A percentile compares a stretch with the other conserved stretches of the same genome.
Conservation (phyloP, 2,329 filamentous ascomycete species). For the Cadophora gregata region DNA sequence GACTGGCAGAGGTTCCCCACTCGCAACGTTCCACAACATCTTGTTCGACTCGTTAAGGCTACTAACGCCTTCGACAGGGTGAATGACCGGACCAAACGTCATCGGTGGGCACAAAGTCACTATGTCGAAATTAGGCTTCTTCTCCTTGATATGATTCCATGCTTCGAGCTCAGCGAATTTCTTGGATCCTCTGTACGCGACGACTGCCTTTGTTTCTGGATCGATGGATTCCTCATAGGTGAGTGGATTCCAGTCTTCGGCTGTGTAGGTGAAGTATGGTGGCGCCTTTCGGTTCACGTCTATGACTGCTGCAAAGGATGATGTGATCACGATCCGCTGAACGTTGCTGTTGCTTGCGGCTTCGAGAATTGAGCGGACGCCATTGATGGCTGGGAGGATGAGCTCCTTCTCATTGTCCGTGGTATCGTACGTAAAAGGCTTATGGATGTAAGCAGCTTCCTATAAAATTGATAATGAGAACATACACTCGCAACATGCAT, state of each 20-base stretch:
- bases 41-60: slow-evolving; percentile 74
- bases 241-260: slow-evolving; percentile 60
- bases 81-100: slow-evolving; percentile 64
- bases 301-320: slow-evolving; percentile 66
- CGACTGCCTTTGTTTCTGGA: slow-evolving; percentile 46
- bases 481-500: slow-evolving; percentile 68
- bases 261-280: slow-evolving; percentile 53
- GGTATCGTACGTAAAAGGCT: slow-evolving; percentile 42
- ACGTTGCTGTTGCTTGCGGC: slow-evolving; percentile 39
- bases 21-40: slow-evolving; percentile 66
- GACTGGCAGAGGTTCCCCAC: slow-evolving; percentile 59
- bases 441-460: neutral
- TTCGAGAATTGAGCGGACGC: slow-evolving; percentile 40
- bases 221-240: slow-evolving; percentile 54
- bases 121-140: slow-evolving; percentile 60
- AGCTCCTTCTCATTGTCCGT: slow-evolving; percentile 42
- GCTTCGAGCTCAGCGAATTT: slow-evolving; percentile 69
- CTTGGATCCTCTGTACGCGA: slow-evolving; percentile 51
- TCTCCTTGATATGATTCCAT: slow-evolving; percentile 63
- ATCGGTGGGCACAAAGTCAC: slow-evolving; percentile 65
- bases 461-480: neutral
- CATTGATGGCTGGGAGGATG: slow-evolving; percentile 42
- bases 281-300: slow-evolving; percentile 53
- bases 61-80: slow-evolving; percentile 65
- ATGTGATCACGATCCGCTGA: slow-evolving; percentile 57